Evolutionary conservation across 768 basidiomycete species (phyloP).

Genomic region (Clavaria fumosa): DNA sequence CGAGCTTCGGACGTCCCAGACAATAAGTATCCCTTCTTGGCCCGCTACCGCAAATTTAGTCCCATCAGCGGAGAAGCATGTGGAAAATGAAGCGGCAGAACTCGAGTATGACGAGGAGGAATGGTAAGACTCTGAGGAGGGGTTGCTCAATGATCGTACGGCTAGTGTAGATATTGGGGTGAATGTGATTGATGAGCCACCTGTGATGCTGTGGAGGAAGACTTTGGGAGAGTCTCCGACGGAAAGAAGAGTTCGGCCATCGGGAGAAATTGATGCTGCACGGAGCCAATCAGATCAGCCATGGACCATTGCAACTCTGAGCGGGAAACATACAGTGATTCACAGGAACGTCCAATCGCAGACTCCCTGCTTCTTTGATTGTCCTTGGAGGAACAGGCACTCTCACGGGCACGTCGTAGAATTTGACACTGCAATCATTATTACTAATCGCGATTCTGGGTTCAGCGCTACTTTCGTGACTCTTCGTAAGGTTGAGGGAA

Average conservation of each 20-base stretch:
- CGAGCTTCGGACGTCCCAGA: conserved; percentile 71
- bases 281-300: conserved; percentile 8
- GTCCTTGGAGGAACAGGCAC: conserved; percentile 25
- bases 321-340: conserved; percentile 62
- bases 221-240: conserved; percentile 86
- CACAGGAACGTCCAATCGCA: conserved; percentile 52
- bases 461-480: conserved; percentile 49
- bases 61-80: conserved; percentile 63
- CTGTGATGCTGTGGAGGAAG: conserved; percentile 63
- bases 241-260: conserved; percentile 72
- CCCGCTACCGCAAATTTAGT: conserved; percentile 71
- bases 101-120: conserved; percentile 29
- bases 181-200: conserved; percentile 46
- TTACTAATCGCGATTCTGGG: conserved; percentile 74
- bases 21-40: conserved; percentile 65
- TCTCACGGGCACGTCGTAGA: conserved; percentile 59
- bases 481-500: conserved; percentile 38
- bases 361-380: conserved; percentile 34
- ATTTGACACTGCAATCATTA: conserved; percentile 69
- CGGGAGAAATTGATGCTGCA: conserved; percentile 78
- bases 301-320: conserved; percentile 1
- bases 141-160: conserved; percentile 50
- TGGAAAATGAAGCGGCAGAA: conserved; percentile 69
- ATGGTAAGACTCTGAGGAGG: conserved; percentile 26
- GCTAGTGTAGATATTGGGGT: conserved; percentile 51